These are phyloP conservation scores for Sclerotinia spermophila DNA, from an alignment of 2,329 filamentous ascomycete genomes.

Conservation along the genomic window DNA sequence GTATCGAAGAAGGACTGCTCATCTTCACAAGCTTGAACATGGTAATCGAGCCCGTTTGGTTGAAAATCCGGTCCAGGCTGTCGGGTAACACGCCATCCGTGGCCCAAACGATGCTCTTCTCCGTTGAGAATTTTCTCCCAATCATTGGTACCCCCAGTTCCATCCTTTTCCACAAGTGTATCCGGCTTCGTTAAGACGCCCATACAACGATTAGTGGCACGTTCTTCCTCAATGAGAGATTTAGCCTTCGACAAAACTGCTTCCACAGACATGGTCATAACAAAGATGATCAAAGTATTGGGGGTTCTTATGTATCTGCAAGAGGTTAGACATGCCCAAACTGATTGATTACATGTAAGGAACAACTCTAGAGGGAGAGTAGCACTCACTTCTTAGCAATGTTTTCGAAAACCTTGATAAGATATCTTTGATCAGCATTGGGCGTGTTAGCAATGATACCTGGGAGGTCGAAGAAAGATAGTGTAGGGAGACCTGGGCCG, in stretches of 20 bases:
- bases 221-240: slow-evolving; percentile 55
- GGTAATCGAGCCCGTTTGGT: slow-evolving; percentile 33
- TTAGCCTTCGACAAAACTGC: slow-evolving; percentile 71
- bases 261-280: slow-evolving; percentile 74
- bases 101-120: slow-evolving; percentile 56
- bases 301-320: slow-evolving; percentile 60
- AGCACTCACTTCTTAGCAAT: slow-evolving; percentile 51
- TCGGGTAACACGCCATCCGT: slow-evolving; percentile 78
- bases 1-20: slow-evolving; percentile 50
- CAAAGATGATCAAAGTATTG: slow-evolving; percentile 73
- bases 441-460: slow-evolving; percentile 73
- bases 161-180: slow-evolving; percentile 50
- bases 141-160: slow-evolving; percentile 38
- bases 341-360: too few relatives aligned
- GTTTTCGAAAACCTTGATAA: slow-evolving; percentile 69
- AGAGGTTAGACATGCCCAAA: background rate
- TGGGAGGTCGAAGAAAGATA: slow-evolving; percentile 83
- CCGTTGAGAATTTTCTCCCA: slow-evolving; percentile 63
- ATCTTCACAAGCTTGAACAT: slow-evolving; percentile 45
- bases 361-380: background rate
- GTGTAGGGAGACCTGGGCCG: slow-evolving; percentile 64
- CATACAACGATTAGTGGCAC: slow-evolving; percentile 57
- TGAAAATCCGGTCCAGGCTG: slow-evolving; percentile 47
- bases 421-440: slow-evolving; percentile 57
- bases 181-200: slow-evolving; percentile 87